Conservation (phyloP, 805 yeast species). For the Pichia thaimueangensis region DNA sequence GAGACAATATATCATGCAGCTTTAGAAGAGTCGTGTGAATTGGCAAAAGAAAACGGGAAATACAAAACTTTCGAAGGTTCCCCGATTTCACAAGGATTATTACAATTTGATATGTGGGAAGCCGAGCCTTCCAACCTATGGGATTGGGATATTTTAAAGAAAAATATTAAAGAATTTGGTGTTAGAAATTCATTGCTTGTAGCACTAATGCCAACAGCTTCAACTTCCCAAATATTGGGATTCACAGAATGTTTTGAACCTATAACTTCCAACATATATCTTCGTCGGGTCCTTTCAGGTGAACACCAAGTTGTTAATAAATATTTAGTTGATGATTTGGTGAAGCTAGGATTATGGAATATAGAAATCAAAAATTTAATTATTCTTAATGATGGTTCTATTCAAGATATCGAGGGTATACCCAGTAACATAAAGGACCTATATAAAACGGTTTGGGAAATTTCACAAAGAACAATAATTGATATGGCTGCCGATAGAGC, state of each 20-base stretch:
- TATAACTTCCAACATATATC: slow-evolving; percentile 84
- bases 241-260: slow-evolving; percentile 87
- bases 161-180: slow-evolving; percentile 42
- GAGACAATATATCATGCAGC: slow-evolving; percentile 96
- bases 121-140: slow-evolving; percentile 71
- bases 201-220: slow-evolving; percentile 66
- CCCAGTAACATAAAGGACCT: slow-evolving; percentile 69
- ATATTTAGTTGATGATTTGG: slow-evolving; percentile 74
- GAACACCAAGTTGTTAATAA: slow-evolving; percentile 91
- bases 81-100: slow-evolving; percentile 78
- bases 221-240: slow-evolving; percentile 57
- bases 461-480: slow-evolving; percentile 76
- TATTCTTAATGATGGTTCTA: slow-evolving; percentile 75
- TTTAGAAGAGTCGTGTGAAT: slow-evolving; percentile 77
- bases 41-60: slow-evolving; percentile 63
- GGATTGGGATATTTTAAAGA: slow-evolving; percentile 55
- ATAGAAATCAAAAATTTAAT: slow-evolving; percentile 72
- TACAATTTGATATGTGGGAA: slow-evolving; percentile 88
- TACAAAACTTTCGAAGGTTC: slow-evolving; percentile 76
- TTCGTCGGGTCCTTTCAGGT: slow-evolving; percentile 86
- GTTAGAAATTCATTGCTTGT: slow-evolving; percentile 53
- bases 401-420: slow-evolving; percentile 65
- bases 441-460: slow-evolving; percentile 97
- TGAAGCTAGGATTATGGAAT: slow-evolving; percentile 78
- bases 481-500: slow-evolving; percentile 83